A percentile compares a stretch with the other conserved stretches of the same genome.
These are phyloP conservation scores for Spathaspora arborariae DNA, from an alignment of 805 yeast genomes.

Conservation along the genomic window DNA sequence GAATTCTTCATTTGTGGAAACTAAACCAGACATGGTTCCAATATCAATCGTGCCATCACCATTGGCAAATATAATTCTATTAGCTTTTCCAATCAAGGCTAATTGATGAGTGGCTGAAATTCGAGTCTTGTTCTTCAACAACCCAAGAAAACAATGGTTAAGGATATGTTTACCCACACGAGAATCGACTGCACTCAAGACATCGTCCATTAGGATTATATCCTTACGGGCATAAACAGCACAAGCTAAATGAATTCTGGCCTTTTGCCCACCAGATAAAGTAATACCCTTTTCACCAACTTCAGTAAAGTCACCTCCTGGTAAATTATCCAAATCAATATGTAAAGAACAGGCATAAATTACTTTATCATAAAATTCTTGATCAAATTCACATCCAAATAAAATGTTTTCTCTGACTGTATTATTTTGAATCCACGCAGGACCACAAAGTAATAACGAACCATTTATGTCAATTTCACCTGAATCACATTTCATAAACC, in stretches of 20 bases:
- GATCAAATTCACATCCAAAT: conserved; percentile 59
- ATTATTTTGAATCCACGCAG: conserved; percentile 83
- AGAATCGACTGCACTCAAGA: conserved; percentile 81
- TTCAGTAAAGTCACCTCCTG: conserved; percentile 74
- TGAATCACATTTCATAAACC: conserved; percentile 54
- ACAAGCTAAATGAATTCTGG: conserved; percentile 74
- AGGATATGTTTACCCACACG: conserved; percentile 78
- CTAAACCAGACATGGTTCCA: conserved; percentile 58
- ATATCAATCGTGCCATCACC: conserved; percentile 58
- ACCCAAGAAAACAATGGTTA: conserved; percentile 61
- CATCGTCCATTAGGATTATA: conserved; percentile 71
- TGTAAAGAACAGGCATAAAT: conserved; percentile 63
- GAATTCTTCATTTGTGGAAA: conserved; percentile 30
- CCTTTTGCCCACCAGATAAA: conserved; percentile 87
- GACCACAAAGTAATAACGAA: conserved; percentile 50
- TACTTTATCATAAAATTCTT: conserved; percentile 48
- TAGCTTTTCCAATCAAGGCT: conserved; percentile 67
- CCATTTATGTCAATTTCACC: conserved; percentile 59
- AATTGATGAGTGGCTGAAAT: conserved; percentile 83
- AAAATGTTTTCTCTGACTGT: conserved; percentile 71
- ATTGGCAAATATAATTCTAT: conserved; percentile 62
- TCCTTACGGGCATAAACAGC: conserved; percentile 70
- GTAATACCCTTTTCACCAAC: conserved; percentile 87
- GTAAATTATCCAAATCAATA: conserved; percentile 61
- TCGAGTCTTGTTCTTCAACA: conserved; percentile 58